A percentile compares a stretch with the other conserved stretches of the same genome.
phyloP scores from a whole-genome alignment of 495 filamentous ascomycete genomes.

The Penicillium steckii region DNA sequence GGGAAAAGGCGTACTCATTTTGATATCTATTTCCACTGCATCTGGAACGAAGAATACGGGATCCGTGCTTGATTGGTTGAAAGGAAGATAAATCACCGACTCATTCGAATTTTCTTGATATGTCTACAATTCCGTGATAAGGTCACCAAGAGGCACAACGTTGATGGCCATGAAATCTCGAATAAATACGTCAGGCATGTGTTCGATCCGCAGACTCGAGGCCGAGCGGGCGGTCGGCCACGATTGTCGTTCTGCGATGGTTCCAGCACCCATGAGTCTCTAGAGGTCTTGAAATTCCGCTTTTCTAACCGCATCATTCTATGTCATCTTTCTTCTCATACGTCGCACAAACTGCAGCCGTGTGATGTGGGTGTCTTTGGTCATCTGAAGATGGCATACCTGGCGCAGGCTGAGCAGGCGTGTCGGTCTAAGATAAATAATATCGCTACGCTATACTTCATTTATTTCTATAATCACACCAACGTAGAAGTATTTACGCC shows the following conservation, averaged over 20 bases:
- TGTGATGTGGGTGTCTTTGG: slow-evolving; percentile 29
- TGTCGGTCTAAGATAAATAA: slow-evolving; percentile 21
- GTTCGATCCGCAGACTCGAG: slow-evolving; percentile 32
- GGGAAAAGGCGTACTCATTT: too few species aligned
- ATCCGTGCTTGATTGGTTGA: too few species aligned
- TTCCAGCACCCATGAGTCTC: slow-evolving; percentile 25
- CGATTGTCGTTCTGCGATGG: slow-evolving; percentile 27
- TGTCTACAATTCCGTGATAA: too few species aligned
- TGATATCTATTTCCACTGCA: too few species aligned
- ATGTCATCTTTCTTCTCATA: slow-evolving; percentile 29
- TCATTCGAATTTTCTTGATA: too few species aligned
- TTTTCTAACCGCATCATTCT: slow-evolving; percentile 31
- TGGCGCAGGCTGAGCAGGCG: slow-evolving; percentile 18
- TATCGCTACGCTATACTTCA: slow-evolving; percentile 34
- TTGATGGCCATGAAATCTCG: too few species aligned
- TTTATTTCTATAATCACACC: slow-evolving; percentile 30
- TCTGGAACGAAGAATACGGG: too few species aligned
- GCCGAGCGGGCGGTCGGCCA: slow-evolving; percentile 14
- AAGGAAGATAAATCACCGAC: too few species aligned
- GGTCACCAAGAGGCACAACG: too few species aligned
- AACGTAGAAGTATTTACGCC: slow-evolving; percentile 26
- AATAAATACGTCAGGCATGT: slow-evolving; percentile 8
- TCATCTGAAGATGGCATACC: slow-evolving; percentile 23
- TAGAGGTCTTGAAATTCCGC: slow-evolving; percentile 27
- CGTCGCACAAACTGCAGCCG: slow-evolving; percentile 28